Base-by-base conservation (phyloP, 2,329 filamentous ascomycete genomes). In the Sordariomycetes sp. region DNA sequence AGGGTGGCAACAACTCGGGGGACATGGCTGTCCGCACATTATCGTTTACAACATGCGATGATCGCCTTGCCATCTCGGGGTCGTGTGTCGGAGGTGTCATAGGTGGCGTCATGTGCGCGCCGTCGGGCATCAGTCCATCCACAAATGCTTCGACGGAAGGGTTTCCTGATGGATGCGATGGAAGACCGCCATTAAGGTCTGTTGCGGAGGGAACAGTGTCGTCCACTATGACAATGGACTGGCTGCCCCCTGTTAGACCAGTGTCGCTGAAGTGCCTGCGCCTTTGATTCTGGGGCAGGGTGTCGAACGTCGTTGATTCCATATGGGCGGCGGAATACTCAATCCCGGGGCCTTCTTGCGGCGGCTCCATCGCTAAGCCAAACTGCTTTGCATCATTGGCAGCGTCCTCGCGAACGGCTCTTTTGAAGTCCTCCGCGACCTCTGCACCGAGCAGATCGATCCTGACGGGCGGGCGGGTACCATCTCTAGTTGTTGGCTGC, bases 201-300 rank as follows among this genome's bases (percentile, higher is more conserved):
- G 68, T 53, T 8, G 73, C 59, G 5, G 62, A 59, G 0, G 66
- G 59, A 12, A 69, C 45, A 1, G 79, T 81, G 21, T 75, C 76
- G 38, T 93, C 85, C 23, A 94, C 77, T 48, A 94, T 93, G 36
- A 94, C 71, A 43, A 94, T 93, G 0, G 86, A 94, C 50, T 88
- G 82, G 64, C 86, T 94, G n/a, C 86, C 84, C 9, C 70, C 68
- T 0, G 86, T 92, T 29, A 90, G 73, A 7, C 14, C 30, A 10
- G 30, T 32, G 10, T 7, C 28, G n/a, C 5, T 17, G 15, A 30
- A 6, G 28, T 30, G n/a, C n/a, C n/a, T n/a, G n/a, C n/a, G n/a
- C n/a, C n/a, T n/a, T n/a, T n/a, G n/a, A n/a, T n/a, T n/a, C n/a
- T n/a, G n/a, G n/a, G n/a, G n/a, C n/a, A n/a, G n/a, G n/a, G n/a